Percentiles rank a stretch among this genome's conserved stretches.
These are phyloP conservation scores for Cucurbita argyrosperma DNA, from an alignment of 306 rosid species.

Conservation along the genomic window DNA sequence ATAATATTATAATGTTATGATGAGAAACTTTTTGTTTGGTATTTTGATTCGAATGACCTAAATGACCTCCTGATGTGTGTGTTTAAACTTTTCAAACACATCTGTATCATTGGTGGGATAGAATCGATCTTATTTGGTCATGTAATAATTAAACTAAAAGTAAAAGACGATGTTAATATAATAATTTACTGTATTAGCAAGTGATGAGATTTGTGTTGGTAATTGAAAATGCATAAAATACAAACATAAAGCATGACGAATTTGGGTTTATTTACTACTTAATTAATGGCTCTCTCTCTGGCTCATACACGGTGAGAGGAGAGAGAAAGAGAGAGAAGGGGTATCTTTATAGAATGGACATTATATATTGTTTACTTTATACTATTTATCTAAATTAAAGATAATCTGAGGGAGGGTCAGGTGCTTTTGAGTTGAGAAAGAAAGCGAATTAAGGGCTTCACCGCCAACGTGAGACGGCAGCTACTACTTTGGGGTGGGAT, in stretches of 20 bases:
- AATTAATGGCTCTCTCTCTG: no score
- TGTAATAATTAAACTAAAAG: constrained; percentile 17
- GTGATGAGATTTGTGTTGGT: not conserved
- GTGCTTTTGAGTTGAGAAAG: not conserved
- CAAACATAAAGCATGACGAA: no score
- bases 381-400: not conserved
- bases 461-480: not conserved
- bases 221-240: no score
- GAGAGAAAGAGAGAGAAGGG: not conserved
- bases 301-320: no score
- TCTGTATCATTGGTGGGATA: constrained; percentile 1
- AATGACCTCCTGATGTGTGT: not conserved
- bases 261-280: no score
- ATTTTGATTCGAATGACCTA: not conserved
- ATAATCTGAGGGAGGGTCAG: not conserved
- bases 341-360: not conserved
- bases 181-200: not conserved
- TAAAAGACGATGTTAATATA: not conserved
- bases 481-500: constrained; percentile 60
- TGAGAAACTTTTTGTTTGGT: not conserved
- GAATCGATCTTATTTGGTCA: constrained; percentile 18
- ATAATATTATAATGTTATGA: not conserved
- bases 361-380: not conserved
- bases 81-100: no score
- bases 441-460: not conserved